These are phyloP conservation scores for Exsudoporus floridanus DNA, from an alignment of 1,284 basidiomycete species.

Conservation along the genomic window DNA sequence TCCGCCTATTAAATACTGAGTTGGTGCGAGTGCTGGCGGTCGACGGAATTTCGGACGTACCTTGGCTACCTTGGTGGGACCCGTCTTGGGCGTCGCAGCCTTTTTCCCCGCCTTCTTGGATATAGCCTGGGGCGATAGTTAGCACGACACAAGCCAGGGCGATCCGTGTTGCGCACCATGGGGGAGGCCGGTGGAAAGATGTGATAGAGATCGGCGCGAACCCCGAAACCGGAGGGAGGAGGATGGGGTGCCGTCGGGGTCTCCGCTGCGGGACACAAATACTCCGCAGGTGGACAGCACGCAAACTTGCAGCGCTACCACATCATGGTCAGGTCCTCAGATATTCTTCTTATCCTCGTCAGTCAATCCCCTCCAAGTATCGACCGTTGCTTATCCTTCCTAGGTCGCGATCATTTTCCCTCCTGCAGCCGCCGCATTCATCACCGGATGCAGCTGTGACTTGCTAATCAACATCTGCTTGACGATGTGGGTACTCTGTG, in stretches of 20 bases:
- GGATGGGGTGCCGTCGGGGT: slow-evolving; percentile 19
- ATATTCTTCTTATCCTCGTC: slow-evolving; percentile 40
- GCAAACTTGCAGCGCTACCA: neutral
- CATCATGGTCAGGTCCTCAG: slow-evolving; percentile 34
- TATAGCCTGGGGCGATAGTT: slow-evolving; percentile 56
- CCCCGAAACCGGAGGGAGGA: slow-evolving; percentile 15
- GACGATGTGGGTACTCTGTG: slow-evolving; percentile 53
- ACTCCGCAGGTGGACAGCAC: neutral
- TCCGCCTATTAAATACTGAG: slow-evolving; percentile 65
- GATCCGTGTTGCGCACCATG: slow-evolving; percentile 22
- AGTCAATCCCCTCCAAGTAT: slow-evolving; percentile 12
- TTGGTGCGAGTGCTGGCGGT: slow-evolving; percentile 3
- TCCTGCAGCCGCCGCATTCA: slow-evolving; percentile 59
- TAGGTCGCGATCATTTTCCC: slow-evolving; percentile 75
- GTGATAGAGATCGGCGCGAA: slow-evolving; percentile 1
- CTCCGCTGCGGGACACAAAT: slow-evolving; percentile 6
- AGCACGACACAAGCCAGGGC: neutral
- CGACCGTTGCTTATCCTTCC: slow-evolving; percentile 3
- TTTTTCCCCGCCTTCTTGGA: slow-evolving; percentile 94
- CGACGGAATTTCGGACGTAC: slow-evolving; percentile 37
- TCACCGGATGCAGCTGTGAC: slow-evolving; percentile 72
- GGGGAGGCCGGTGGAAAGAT: slow-evolving; percentile 6
- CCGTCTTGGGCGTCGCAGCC: slow-evolving; percentile 63
- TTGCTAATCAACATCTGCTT: slow-evolving; percentile 70
- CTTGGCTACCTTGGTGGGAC: slow-evolving; percentile 70